Conservation (phyloP, 1,139 yeast genomes). For the Kodamaea suecica region DNA sequence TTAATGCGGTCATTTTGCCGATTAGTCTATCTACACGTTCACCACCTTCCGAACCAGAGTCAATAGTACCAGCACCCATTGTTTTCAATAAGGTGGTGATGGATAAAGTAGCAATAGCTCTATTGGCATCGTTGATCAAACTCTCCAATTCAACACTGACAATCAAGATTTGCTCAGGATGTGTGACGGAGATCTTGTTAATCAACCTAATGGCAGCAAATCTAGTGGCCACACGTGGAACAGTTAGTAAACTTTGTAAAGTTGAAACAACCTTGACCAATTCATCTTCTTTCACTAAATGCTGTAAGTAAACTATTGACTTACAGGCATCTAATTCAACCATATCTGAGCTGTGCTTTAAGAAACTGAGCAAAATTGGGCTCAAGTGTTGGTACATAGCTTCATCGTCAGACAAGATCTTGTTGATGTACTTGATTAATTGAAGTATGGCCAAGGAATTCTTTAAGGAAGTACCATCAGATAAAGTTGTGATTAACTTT, state of each 20-base stretch:
- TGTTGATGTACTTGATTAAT: slow-evolving; percentile 77
- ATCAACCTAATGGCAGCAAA: slow-evolving; percentile 91
- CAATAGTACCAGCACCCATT: slow-evolving; percentile 66
- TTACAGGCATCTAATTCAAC: slow-evolving; percentile 94
- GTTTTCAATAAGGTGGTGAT: slow-evolving; percentile 94
- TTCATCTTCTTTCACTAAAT: slow-evolving; percentile 59
- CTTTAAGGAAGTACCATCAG: slow-evolving; percentile 59
- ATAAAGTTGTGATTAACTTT: slow-evolving; percentile 81
- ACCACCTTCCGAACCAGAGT: slow-evolving; percentile 31
- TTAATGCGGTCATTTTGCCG: slow-evolving; percentile 80
- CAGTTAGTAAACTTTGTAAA: slow-evolving; percentile 74
- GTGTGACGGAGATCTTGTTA: slow-evolving; percentile 76
- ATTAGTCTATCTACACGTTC: slow-evolving; percentile 88
- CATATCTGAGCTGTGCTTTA: slow-evolving; percentile 82
- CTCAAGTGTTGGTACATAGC: slow-evolving; percentile 54
- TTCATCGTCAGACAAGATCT: slow-evolving; percentile 59
- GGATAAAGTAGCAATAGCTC: slow-evolving; percentile 97
- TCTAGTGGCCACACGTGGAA: slow-evolving; percentile 86
- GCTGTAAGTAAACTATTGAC: slow-evolving; percentile 63
- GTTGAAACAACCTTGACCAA: slow-evolving; percentile 63
- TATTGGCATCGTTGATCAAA: slow-evolving; percentile 81
- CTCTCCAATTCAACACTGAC: slow-evolving; percentile 78
- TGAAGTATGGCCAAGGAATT: slow-evolving; percentile 80
- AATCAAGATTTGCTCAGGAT: slow-evolving; percentile 73
- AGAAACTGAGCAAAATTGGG: slow-evolving; percentile 66